These are phyloP conservation scores for Lyophyllum decastes DNA, from an alignment of 768 basidiomycete species.

Conservation along the genomic window DNA sequence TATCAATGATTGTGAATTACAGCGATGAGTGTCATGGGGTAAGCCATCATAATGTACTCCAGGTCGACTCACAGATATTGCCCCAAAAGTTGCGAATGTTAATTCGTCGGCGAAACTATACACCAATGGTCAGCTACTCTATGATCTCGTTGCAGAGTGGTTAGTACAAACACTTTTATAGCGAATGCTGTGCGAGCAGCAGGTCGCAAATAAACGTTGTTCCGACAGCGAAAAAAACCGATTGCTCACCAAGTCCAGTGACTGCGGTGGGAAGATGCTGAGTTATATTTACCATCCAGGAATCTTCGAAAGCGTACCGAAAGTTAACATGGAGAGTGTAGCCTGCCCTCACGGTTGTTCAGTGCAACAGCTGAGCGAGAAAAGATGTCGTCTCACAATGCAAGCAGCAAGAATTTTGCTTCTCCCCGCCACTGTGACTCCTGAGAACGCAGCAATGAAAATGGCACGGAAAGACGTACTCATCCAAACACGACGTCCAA, in stretches of 20 bases:
- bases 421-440: slow-evolving; percentile 17
- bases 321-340: slow-evolving; percentile 14
- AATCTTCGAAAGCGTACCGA: slow-evolving; percentile 11
- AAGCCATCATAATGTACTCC: neutral
- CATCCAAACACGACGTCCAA: slow-evolving; percentile 27
- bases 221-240: too few species aligned
- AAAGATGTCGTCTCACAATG: slow-evolving; percentile 18
- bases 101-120: slow-evolving; percentile 21
- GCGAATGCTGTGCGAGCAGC: slow-evolving; percentile 25
- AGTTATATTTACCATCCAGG: neutral
- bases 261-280: neutral
- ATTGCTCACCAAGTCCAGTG: slow-evolving; percentile 17
- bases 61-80: slow-evolving; percentile 25
- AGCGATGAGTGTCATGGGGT: neutral
- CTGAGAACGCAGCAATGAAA: neutral
- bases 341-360: slow-evolving; percentile 1
- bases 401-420: slow-evolving; percentile 15
- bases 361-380: neutral
- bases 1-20: slow-evolving; percentile 2
- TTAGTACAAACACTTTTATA: slow-evolving; percentile 25
- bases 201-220: neutral
- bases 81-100: slow-evolving; percentile 25
- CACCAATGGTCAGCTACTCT: too few species aligned
- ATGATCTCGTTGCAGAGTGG: neutral
- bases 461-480: slow-evolving; percentile 13